phyloP scores from a whole-genome alignment of 257 asterid species.

The Solanum peruvianum region DNA sequence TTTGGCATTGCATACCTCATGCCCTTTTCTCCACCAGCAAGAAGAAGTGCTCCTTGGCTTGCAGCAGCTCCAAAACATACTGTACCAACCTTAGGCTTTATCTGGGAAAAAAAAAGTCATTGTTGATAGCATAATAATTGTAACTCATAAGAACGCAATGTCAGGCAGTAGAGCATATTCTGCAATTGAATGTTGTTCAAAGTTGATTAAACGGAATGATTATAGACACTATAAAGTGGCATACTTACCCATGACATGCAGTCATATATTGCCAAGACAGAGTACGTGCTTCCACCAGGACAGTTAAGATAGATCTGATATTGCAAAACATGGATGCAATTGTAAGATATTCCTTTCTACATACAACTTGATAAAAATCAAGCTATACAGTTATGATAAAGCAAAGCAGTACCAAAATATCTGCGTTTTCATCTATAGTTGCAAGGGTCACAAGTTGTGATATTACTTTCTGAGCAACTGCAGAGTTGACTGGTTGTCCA shows the following conservation, averaged over 20 bases:
- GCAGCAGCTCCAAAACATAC: conserved; percentile 95
- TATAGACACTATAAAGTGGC: neutral
- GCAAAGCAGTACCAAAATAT: conserved; percentile 56
- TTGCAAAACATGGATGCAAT: neutral
- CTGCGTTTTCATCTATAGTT: conserved; percentile 82
- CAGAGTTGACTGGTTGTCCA: conserved; percentile 73
- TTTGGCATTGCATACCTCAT: conserved; percentile 99
- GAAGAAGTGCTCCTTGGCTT: conserved; percentile 91
- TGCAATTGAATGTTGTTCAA: neutral
- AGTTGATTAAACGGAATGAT: neutral
- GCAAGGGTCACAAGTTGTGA: conserved; percentile 95
- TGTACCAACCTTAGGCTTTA: conserved; percentile 95
- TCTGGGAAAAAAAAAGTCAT: conserved; percentile 28
- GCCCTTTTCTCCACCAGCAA: conserved; percentile 97
- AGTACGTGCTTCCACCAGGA: conserved; percentile 92
- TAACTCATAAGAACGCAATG: neutral
- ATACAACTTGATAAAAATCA: neutral
- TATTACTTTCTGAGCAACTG: conserved; percentile 89
- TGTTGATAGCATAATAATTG: neutral
- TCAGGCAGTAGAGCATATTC: neutral
- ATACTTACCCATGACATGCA: conserved; percentile 98
- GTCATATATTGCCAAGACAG: conserved; percentile 88
- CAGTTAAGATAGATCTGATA: conserved; percentile 82
- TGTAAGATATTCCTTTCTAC: neutral
- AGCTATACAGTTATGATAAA: neutral